Percentiles rank a stretch among this genome's conserved stretches.
Conservation (phyloP, 306 rosid species). For the Cucumis cinereus region DNA sequence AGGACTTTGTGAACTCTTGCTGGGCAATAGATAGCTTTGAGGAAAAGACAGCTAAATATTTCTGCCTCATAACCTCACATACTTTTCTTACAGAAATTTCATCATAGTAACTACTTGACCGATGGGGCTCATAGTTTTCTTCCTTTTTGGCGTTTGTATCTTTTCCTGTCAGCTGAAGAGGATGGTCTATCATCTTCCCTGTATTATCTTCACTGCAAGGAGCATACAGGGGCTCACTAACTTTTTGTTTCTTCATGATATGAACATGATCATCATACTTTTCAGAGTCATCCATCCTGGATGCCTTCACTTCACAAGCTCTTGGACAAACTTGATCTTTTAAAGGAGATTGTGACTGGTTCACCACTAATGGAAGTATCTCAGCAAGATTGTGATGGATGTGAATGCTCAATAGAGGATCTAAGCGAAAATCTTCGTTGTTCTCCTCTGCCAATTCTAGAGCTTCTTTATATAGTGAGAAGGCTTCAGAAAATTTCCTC, state of each 20-base stretch:
- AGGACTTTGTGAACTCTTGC: constrained; percentile 59
- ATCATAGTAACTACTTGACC: constrained; percentile 17
- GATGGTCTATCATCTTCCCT: constrained; percentile 20
- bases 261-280: constrained; percentile 27
- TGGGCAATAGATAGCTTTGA: constrained; percentile 57
- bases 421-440: constrained; percentile 76
- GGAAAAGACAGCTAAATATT: constrained; percentile 58
- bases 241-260: constrained; percentile 58
- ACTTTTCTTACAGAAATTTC: constrained; percentile 31
- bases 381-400: constrained; percentile 84
- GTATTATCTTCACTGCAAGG: constrained; percentile 15
- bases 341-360: constrained; percentile 20
- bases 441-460: constrained; percentile 60
- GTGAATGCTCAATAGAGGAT: constrained; percentile 76
- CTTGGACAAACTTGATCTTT: constrained; percentile 22
- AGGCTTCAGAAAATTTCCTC: constrained; percentile 53
- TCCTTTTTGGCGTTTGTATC: constrained; percentile 17
- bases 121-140: constrained; percentile 14
- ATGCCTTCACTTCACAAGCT: constrained; percentile 17
- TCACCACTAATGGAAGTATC: constrained; percentile 41
- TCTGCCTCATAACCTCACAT: constrained; percentile 53
- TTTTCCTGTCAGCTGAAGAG: constrained; percentile 20
- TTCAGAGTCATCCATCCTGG: constrained; percentile 25
- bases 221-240: constrained; percentile 22
- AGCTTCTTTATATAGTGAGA: constrained; percentile 68